Evolutionary conservation across 2,329 filamentous ascomycete species (phyloP), one percentile per base, ranked within the genome.

Genomic region (Aspergillus uvarum): DNA sequence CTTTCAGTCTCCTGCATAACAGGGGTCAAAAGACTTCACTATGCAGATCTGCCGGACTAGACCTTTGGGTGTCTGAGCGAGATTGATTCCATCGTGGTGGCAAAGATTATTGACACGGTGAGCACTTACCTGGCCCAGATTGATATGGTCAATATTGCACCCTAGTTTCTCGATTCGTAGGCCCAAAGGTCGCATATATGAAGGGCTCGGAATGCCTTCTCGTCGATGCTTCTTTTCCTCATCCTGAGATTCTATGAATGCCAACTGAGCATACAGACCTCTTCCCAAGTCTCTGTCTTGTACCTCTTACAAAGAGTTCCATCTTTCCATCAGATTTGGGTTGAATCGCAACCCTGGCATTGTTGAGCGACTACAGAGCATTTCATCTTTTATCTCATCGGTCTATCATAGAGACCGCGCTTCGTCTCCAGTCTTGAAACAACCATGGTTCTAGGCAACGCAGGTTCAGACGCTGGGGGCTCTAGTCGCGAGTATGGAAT

Each of bases 401-500:
- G 14, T 44, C 38, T 44, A 16, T 19, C 38, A 16, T 10, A 16
- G 6, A 44, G 7, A 7, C 11, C 32, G 11, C 32, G 32, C 32
- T 35, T 16, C 11, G 11, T 16, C 32, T 12, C 2, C 14, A 6
- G 12, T 6, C 32, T 16, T 1, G 32, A 35, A 35, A 35, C 16
- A 47, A 63, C 5, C 26, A 68, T 68, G 66, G 65, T 67, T 47
- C 61, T 62, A 53, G 49, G 47, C 31, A 57, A 31, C 32, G 10
- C 51, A 50, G 48, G 54, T 51, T 10, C 26, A 12, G 32, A 57
- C 14, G 32, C 31, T 2, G 65, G 64, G 38, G 62, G 63, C 47
- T 65, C 65, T 2, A 65, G 68, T 26, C 69, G 67, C 26, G 70
- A 73, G 58, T 75, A 70, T 54, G 64, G 61, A 21, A 62, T 74